phyloP scores from a whole-genome alignment of 164 flowering plant species.

The Piper longum region DNA sequence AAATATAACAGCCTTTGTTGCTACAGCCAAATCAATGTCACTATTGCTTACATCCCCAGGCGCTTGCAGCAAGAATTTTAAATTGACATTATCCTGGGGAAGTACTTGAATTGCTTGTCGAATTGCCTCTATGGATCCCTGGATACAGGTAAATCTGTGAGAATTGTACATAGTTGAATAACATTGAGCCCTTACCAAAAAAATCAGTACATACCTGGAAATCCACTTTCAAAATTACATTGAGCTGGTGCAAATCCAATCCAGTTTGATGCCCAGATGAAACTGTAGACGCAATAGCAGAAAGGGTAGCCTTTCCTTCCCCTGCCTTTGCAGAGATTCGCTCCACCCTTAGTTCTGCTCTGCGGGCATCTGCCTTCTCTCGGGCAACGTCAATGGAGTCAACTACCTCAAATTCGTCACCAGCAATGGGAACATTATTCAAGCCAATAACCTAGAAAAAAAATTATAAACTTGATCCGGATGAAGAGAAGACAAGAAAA shows the following conservation, averaged over 20 bases:
- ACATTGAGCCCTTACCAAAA: background rate
- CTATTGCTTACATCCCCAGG: conserved; percentile 75
- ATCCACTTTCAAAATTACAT: conserved; percentile 85
- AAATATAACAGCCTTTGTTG: conserved; percentile 62
- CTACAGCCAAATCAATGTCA: conserved; percentile 85
- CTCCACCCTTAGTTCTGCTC: conserved; percentile 39
- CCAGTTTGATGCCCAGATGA: conserved; percentile 62
- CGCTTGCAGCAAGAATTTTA: conserved; percentile 79
- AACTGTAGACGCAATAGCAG: conserved; percentile 78
- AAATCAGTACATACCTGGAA: conserved; percentile 49
- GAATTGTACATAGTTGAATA: background rate
- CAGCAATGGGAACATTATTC: conserved; percentile 77
- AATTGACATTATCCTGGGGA: conserved; percentile 75
- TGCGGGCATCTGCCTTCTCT: conserved; percentile 61
- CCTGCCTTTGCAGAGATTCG: conserved; percentile 73
- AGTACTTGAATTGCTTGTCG: conserved; percentile 82
- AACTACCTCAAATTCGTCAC: conserved; percentile 88
- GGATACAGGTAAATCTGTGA: background rate
- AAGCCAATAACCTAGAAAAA: conserved; percentile 66
- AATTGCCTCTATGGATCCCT: conserved; percentile 95
- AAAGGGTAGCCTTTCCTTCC: conserved; percentile 78
- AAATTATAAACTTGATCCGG: background rate
- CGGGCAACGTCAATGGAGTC: conserved; percentile 71
- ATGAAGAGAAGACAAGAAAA: background rate
- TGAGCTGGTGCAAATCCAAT: conserved; percentile 81